Base-by-base conservation (phyloP, 2,329 filamentous ascomycete species). In the Calonectria montana region DNA sequence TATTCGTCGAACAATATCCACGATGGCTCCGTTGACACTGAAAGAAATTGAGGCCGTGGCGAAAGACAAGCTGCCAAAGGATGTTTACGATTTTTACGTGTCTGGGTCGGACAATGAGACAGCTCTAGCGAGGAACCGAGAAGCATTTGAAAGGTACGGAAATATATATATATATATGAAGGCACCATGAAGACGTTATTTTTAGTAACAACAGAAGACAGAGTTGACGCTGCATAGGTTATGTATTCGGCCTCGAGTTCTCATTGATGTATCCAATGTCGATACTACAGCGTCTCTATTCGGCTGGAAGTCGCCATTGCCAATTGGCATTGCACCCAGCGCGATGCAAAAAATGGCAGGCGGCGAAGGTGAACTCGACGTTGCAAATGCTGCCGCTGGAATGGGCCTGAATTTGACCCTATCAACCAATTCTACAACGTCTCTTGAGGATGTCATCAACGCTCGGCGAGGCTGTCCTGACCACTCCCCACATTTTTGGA, bases 301-400 rank as follows among this genome's bases (percentile, higher is more conserved):
- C n/a, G 53, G 53, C 6, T 57, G 53, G 53, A 57, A 21, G 12
- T 57, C 53, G 21, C 53, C 31, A 25, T 18, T 57, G 21, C 53
- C 53, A 16, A 39, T 57, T 23, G 53, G 53, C 29, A 35, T 57
- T 21, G 53, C 53, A 21, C 53, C 53, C 31, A 57, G 53, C 31
- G 53, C 53, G n/a, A 57, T 57, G 53, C 53, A 57, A 15, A 57
- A 57, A 57, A 57, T 57, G 53, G 53, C 53, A n/a, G 53, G 53
- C 7, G 53, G 53, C 31, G 35, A 57, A 3, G 53, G 53, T 7
- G 53, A 57, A 21, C 53, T 57, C 4, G 53, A 57, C n/a, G 53
- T 57, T 5, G 53, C 53, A 15, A 57, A 57, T 25, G 53, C 53
- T 2, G 53, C 53, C 23, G 53, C 53, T 1, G 12, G n/a, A 5